Conservation (phyloP, 2,329 filamentous ascomycete species). For the Polytolypa hystricis region DNA sequence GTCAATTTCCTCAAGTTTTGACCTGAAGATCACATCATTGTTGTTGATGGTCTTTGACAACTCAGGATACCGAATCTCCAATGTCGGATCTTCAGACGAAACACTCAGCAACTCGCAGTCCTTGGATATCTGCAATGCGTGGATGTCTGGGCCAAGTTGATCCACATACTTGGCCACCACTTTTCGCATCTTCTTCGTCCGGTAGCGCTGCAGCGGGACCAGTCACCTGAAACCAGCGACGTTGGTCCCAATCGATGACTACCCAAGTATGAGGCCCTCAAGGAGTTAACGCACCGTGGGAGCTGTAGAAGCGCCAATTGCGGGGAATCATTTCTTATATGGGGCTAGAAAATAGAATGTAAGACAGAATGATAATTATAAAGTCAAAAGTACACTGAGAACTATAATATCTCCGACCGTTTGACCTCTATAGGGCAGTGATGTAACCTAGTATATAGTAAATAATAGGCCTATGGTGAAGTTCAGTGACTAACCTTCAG, state of each 20-base stretch:
- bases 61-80: constrained; percentile 6
- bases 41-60: background rate
- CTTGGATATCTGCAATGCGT: constrained; percentile 2
- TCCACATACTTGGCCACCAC: constrained; percentile 1
- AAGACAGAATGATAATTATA: too few relatives aligned
- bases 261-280: constrained; percentile 4
- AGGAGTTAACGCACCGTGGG: background rate
- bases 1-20: constrained; percentile 7
- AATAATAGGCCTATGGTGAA: too few relatives aligned
- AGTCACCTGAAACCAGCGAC: constrained; percentile 6
- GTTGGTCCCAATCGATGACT: constrained; percentile 7
- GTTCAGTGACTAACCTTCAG: too few relatives aligned
- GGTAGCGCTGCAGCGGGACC: constrained; percentile 2
- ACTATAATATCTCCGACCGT: too few relatives aligned
- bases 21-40: constrained; percentile 2
- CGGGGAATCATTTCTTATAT: constrained; percentile 6
- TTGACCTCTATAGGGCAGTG: too few relatives aligned
- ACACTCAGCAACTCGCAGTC: constrained; percentile 1
- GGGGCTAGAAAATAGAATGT: too few relatives aligned
- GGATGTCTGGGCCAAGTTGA: constrained; percentile 1
- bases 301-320: constrained; percentile 4
- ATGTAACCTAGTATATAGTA: too few relatives aligned
- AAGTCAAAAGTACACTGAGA: too few relatives aligned
- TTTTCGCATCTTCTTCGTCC: constrained; percentile 1
- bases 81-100: constrained; percentile 4